These are phyloP conservation scores for barley (Hordeum vulgare) DNA, from an alignment of 176 grass and related monocot species.

Conservation along the genomic window DNA sequence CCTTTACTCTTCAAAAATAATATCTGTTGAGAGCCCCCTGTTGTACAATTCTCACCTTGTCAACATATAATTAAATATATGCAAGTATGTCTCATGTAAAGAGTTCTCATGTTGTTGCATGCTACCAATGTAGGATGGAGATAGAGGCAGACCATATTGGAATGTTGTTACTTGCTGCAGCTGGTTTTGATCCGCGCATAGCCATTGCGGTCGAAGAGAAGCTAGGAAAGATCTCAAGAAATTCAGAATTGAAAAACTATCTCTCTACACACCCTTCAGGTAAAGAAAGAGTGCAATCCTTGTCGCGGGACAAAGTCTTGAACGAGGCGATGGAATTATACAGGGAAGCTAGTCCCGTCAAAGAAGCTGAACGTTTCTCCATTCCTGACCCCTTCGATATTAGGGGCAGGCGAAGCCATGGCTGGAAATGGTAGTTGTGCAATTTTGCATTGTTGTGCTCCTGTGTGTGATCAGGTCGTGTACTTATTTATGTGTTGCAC, in stretches of 20 bases:
- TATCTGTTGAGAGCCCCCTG: not conserved
- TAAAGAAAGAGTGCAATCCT: conserved; percentile 65
- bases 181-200: conserved; percentile 82
- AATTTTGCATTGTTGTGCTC: not conserved
- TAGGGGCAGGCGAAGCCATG: not conserved
- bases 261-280: conserved; percentile 86
- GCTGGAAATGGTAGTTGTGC: not conserved
- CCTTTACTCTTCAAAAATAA: not conserved
- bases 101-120: not conserved
- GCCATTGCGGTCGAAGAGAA: conserved; percentile 67
- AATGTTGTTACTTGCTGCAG: conserved; percentile 63
- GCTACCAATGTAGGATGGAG: conserved; percentile 65
- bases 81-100: not conserved
- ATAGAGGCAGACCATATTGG: conserved; percentile 95
- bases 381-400: not conserved
- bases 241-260: conserved; percentile 56
- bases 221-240: conserved; percentile 59
- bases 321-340: conserved; percentile 68
- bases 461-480: not conserved
- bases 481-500: not conserved
- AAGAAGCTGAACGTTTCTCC: not conserved
- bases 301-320: conserved; percentile 58
- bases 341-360: conserved; percentile 34
- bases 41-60: not conserved
- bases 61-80: not conserved